Base-by-base conservation (phyloP, 176 grass and related monocot species). In the Neostapfia colusana region DNA sequence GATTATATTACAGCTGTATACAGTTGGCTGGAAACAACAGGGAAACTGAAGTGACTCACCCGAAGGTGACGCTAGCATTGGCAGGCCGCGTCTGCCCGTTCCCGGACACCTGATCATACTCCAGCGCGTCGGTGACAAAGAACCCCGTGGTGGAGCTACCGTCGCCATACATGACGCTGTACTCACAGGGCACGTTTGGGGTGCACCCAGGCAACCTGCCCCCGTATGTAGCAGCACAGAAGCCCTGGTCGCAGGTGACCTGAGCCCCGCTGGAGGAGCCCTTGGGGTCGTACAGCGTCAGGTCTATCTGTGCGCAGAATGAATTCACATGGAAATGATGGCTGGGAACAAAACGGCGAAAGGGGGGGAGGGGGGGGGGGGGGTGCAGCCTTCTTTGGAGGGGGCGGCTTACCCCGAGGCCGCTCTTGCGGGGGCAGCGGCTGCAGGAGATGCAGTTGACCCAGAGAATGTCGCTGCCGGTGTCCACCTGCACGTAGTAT, bases 381-480 rank as follows among this genome's bases (percentile, higher is more conserved):
- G n/a, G n/a, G n/a, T n/a, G n/a, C n/a, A n/a, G n/a, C n/a, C n/a
- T n/a, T n/a, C n/a, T 31, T 31, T 31, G 31, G 37, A 54, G 23
- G 18, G 10, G 6, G 8, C 9, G 24, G 51, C 27, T 0, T 85
- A 98, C 95, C 82, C 95, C 95, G 78, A 98, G 82, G 2, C 86
- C 91, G 77, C 91, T 98, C 83, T 88, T 94, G 31, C 20, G 67
- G 27, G 95, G 95, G 68, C 91, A 98, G 13, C 65, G 74, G 15
- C 69, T 77, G 76, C 95, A 98, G 48, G 84, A 49, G 84, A 90
- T 79, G 85, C 91, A 98, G 48, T 98, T 98, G 14, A 94, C 89
- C 91, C 91, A 98, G 41, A 98, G 86, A 39, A 98, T 84, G 80
- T 98, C 95, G 65, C 91, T 98, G 67, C 95, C 95, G 7, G 95